These are phyloP conservation scores for Nephelium lappaceum DNA, from an alignment of 345 rosid genomes.

Conservation along the genomic window DNA sequence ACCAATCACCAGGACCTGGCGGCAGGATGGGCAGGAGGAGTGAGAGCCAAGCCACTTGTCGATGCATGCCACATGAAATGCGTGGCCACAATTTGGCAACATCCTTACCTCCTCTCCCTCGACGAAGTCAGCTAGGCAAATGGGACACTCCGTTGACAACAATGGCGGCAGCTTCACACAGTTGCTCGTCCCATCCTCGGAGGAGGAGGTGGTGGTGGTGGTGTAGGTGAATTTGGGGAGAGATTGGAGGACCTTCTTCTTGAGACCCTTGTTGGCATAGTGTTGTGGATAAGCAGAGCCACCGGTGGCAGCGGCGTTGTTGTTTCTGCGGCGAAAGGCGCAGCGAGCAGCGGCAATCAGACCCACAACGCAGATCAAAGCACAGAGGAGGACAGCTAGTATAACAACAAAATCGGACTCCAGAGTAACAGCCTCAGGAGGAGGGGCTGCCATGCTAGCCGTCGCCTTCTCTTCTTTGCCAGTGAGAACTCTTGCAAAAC, in stretches of 20 bases:
- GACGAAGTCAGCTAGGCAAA: slow-evolving; percentile 54
- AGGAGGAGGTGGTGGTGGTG: slow-evolving; percentile 4
- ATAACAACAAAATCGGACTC: slow-evolving; percentile 69
- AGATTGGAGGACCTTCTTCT: slow-evolving; percentile 63
- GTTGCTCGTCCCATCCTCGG: background rate
- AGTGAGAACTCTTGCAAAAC: slow-evolving; percentile 13
- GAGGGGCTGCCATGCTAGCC: slow-evolving; percentile 33
- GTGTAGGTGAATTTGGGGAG: slow-evolving; percentile 68
- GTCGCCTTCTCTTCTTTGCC: background rate
- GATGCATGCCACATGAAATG: slow-evolving; percentile 60
- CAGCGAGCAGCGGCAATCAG: slow-evolving; percentile 65
- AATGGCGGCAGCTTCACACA: slow-evolving; percentile 16
- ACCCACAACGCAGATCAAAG: slow-evolving; percentile 70
- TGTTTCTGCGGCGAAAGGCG: slow-evolving; percentile 49
- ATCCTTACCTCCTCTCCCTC: slow-evolving; percentile 60
- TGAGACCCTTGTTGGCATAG: slow-evolving; percentile 56
- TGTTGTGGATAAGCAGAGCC: background rate
- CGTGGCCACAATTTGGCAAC: slow-evolving; percentile 64
- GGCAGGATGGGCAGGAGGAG: slow-evolving; percentile 75
- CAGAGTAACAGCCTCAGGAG: slow-evolving; percentile 38
- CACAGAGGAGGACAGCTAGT: slow-evolving; percentile 72
- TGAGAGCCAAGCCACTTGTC: slow-evolving; percentile 65
- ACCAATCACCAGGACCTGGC: slow-evolving; percentile 48
- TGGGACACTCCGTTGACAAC: slow-evolving; percentile 50
- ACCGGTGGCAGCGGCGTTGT: slow-evolving; percentile 12